phyloP scores from a whole-genome alignment of 2,329 filamentous ascomycete genomes.

The Didymellaceae sp. region DNA sequence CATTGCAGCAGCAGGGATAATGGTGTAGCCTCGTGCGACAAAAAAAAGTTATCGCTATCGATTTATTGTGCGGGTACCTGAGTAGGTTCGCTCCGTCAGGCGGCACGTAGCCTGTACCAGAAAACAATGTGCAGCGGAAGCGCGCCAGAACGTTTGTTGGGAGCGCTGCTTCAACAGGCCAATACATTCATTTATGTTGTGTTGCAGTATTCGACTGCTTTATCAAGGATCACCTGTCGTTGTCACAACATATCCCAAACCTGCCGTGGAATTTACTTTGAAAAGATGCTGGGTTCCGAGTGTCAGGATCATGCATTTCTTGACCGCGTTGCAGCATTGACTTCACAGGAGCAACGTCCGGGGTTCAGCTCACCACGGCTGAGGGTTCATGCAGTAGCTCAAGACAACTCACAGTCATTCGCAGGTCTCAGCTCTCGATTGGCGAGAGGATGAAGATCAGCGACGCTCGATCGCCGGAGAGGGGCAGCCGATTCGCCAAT shows the following conservation, averaged over 20 bases:
- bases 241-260: too few species aligned
- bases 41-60: not conserved
- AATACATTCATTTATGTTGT: too few species aligned
- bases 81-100: conserved; percentile 1
- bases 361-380: conserved; percentile 26
- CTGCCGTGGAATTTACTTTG: too few species aligned
- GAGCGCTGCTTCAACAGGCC: not conserved
- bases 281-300: not conserved
- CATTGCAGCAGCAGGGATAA: not conserved
- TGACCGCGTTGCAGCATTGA: conserved; percentile 2
- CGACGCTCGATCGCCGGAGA: conserved; percentile 21
- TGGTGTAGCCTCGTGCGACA: not conserved
- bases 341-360: conserved; percentile 6
- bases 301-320: conserved; percentile 1
- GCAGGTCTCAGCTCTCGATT: conserved; percentile 29
- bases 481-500: conserved; percentile 13
- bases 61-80: conserved; percentile 8
- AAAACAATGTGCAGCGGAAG: not conserved
- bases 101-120: conserved; percentile 1
- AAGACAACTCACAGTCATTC: not conserved
- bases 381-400: conserved; percentile 15
- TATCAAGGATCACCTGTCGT: too few species aligned
- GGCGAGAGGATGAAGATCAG: conserved; percentile 24
- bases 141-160: conserved; percentile 5
- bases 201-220: not conserved